A percentile compares a stretch with the other conserved stretches of the same genome.
These are phyloP conservation scores for Fistulifera solaris DNA, from an alignment of 108 stramenopile genomes.

Conservation along the genomic window DNA sequence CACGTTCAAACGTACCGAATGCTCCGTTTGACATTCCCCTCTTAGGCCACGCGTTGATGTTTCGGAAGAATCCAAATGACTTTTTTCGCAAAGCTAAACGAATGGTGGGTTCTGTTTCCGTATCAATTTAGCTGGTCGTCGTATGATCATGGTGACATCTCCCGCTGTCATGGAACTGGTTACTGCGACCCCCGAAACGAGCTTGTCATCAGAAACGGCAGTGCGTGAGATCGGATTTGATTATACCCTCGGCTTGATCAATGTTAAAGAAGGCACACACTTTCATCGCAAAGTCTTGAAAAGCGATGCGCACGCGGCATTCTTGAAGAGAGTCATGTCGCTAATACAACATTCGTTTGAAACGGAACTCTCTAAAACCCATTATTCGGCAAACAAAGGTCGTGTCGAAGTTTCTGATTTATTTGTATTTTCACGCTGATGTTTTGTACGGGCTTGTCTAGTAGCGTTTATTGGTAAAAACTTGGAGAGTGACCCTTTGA, in stretches of 20 bases:
- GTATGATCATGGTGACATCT: slow-evolving; percentile 31
- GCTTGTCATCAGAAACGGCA: slow-evolving; percentile 24
- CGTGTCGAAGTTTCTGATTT: slow-evolving; percentile 18
- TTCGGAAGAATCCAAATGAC: slow-evolving; percentile 21
- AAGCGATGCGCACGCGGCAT: too few species aligned
- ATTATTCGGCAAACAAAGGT: neutral
- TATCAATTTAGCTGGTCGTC: slow-evolving; percentile 46
- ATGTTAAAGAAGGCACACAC: slow-evolving; percentile 36
- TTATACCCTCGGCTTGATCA: slow-evolving; percentile 30
- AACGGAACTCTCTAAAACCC: slow-evolving; percentile 5
- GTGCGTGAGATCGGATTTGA: slow-evolving; percentile 46
- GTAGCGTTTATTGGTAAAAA: slow-evolving; percentile 17
- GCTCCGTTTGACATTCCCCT: slow-evolving; percentile 33
- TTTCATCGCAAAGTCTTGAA: slow-evolving; percentile 34
- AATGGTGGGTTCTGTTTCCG: slow-evolving; percentile 20
- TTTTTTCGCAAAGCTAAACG: slow-evolving; percentile 14
- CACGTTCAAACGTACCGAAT: slow-evolving; percentile 18
- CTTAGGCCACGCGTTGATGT: slow-evolving; percentile 39
- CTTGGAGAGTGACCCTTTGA: slow-evolving; percentile 11
- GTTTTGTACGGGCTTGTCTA: slow-evolving; percentile 25
- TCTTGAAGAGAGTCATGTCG: too few species aligned
- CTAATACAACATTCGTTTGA: too few species aligned
- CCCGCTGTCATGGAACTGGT: slow-evolving; percentile 12
- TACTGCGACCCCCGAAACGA: slow-evolving; percentile 25
- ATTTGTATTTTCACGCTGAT: slow-evolving; percentile 22